Evolutionary conservation across 2,329 filamentous ascomycete species (phyloP).

Genomic region (Furcasterigmium furcatum): DNA sequence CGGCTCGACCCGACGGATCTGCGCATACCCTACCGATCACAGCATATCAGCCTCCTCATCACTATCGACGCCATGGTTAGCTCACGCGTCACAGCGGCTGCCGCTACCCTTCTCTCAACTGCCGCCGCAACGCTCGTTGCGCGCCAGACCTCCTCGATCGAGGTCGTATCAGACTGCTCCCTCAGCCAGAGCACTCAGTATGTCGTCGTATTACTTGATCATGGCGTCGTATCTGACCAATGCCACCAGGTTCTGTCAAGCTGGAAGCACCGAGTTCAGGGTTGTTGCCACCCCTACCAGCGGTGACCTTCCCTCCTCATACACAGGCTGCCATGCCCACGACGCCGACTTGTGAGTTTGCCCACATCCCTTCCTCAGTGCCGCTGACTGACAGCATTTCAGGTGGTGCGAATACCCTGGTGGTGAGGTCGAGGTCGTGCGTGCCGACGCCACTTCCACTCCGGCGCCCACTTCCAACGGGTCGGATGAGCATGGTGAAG

Average conservation of each 20-base stretch:
- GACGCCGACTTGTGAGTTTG: constrained; percentile 41
- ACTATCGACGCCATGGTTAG: constrained; percentile 4
- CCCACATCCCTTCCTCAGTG: constrained; percentile 1
- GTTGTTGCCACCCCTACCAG: constrained; percentile 7
- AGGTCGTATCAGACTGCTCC: constrained; percentile 10
- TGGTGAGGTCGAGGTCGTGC: constrained; percentile 37
- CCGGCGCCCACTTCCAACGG: constrained; percentile 13
- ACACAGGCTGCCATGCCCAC: constrained; percentile 48
- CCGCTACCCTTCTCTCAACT: constrained; percentile 8
- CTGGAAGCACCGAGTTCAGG: constrained; percentile 10
- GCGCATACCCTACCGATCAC: too few species aligned
- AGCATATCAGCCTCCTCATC: too few species aligned
- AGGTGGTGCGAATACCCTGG: constrained; percentile 41
- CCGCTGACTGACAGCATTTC: neutral
- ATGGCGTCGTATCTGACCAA: too few species aligned
- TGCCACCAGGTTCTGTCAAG: constrained; percentile 7
- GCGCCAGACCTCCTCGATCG: constrained; percentile 23
- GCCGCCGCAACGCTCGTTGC: constrained; percentile 13
- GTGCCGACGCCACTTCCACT: constrained; percentile 10
- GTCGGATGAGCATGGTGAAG: too few species aligned
- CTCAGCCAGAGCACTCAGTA: constrained; percentile 13
- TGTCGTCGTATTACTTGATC: too few species aligned
- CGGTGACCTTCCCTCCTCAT: constrained; percentile 22
- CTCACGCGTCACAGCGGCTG: constrained; percentile 2
- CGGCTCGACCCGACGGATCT: too few species aligned